Evolutionary conservation across 257 asterid genomes (phyloP).

Genomic region (Nemophila menziesii): DNA sequence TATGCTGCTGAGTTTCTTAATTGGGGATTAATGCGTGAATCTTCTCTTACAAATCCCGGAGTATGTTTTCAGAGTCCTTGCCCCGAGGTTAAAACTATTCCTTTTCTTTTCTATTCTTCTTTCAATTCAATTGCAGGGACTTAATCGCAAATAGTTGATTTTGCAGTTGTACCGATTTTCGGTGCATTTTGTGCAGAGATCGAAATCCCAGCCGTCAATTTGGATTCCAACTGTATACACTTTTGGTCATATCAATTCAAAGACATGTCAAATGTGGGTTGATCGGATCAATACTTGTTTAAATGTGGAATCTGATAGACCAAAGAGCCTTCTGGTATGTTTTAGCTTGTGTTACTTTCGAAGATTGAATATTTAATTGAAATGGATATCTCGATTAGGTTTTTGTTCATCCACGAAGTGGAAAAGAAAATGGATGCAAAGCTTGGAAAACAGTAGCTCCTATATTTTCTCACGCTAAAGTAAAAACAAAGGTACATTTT

Average conservation of each 20-base stretch:
- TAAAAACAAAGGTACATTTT: constrained; percentile 60
- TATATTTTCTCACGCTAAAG: constrained; percentile 74
- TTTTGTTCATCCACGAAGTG: constrained; percentile 87
- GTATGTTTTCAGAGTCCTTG: constrained; percentile 37
- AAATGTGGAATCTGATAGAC: constrained; percentile 39
- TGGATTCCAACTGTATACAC: constrained; percentile 52
- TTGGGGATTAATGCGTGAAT: constrained; percentile 44
- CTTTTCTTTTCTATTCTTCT: constrained; percentile 8
- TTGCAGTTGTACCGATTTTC: constrained; percentile 76
- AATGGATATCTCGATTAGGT: constrained; percentile 50
- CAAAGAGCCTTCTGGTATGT: constrained; percentile 83
- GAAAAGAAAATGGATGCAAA: constrained; percentile 71
- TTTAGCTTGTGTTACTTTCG: constrained; percentile 4
- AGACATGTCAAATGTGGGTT: constrained; percentile 65
- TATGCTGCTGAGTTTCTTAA: constrained; percentile 56
- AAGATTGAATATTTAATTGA: constrained; percentile 13
- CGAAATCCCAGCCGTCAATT: constrained; percentile 45
- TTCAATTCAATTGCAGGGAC: constrained; percentile 4
- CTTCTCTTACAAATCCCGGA: constrained; percentile 32
- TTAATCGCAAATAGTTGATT: constrained; percentile 8
- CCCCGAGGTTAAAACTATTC: constrained; percentile 44
- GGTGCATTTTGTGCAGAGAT: constrained; percentile 49
- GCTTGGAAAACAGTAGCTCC: constrained; percentile 86
- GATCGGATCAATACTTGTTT: constrained; percentile 36
- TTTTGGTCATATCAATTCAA: constrained; percentile 61